Evolutionary conservation across 176 grass and related monocot genomes (phyloP).

Genomic region (Carex parvula): DNA sequence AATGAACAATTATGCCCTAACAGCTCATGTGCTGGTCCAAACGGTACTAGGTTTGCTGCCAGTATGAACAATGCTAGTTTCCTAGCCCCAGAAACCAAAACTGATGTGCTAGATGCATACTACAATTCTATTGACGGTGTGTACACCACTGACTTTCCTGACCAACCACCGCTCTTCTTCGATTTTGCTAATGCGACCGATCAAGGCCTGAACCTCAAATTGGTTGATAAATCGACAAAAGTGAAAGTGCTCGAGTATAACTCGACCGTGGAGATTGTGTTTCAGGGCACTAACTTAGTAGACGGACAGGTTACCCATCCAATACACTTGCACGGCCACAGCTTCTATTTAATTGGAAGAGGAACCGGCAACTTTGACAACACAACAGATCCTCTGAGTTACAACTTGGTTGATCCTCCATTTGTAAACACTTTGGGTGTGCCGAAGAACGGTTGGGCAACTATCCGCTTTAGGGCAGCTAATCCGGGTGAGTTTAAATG

Average conservation of each 20-base stretch:
- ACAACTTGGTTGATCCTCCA: slow-evolving; percentile 44
- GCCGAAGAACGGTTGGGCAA: slow-evolving; percentile 26
- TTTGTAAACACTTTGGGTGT: slow-evolving; percentile 40
- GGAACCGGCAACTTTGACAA: slow-evolving; percentile 46
- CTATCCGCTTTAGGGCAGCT: slow-evolving; percentile 29
- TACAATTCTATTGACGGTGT: slow-evolving; percentile 5
- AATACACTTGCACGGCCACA: slow-evolving; percentile 57
- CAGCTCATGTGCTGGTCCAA: slow-evolving; percentile 24
- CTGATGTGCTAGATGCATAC: slow-evolving; percentile 48
- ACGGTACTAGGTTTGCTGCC: slow-evolving; percentile 20
- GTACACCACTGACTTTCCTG: slow-evolving; percentile 43
- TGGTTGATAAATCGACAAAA: slow-evolving; percentile 15
- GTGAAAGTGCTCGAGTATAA: slow-evolving; percentile 39
- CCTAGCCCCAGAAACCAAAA: not conserved
- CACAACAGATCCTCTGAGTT: slow-evolving; percentile 30
- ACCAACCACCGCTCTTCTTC: slow-evolving; percentile 38
- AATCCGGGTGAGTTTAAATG: slow-evolving; percentile 34
- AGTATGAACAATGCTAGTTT: slow-evolving; percentile 73
- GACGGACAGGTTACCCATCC: slow-evolving; percentile 43
- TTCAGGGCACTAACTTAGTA: slow-evolving; percentile 50
- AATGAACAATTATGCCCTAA: slow-evolving; percentile 39
- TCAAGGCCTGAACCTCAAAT: too few relatives aligned
- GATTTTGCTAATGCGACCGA: too few relatives aligned
- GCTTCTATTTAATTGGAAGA: slow-evolving; percentile 40
- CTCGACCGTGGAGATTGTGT: slow-evolving; percentile 41